Evolutionary conservation across 179 eudicot genomes (phyloP).

Genomic region (Carnegiea gigantea): DNA sequence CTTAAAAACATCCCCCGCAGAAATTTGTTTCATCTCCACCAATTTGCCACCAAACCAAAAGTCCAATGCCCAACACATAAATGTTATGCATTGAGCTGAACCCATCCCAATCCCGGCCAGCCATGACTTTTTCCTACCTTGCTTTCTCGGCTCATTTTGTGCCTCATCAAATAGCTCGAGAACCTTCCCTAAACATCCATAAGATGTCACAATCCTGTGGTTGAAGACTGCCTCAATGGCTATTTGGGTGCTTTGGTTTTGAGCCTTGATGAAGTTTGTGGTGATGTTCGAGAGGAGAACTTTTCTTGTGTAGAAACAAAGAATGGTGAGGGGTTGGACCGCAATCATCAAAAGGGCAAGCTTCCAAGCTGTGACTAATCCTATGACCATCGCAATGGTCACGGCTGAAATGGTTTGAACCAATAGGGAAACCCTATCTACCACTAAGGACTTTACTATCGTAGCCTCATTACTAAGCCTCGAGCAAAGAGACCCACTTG

Average conservation of each 20-base stretch:
- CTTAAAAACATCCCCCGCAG: conserved; percentile 51
- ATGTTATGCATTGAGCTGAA: conserved; percentile 45
- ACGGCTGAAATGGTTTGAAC: conserved; percentile 41
- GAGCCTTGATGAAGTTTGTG: conserved; percentile 36
- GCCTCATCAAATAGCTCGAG: conserved; percentile 40
- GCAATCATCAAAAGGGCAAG: conserved; percentile 48
- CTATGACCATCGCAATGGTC: conserved; percentile 41
- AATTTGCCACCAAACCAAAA: conserved; percentile 48
- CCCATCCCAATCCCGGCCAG: conserved; percentile 43
- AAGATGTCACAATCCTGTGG: conserved; percentile 45
- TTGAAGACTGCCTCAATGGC: conserved; percentile 50
- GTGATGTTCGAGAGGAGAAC: conserved; percentile 38
- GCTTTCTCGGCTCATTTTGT: conserved; percentile 39
- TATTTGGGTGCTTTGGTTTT: conserved; percentile 41
- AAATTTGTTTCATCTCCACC: conserved; percentile 37
- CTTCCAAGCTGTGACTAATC: conserved; percentile 42
- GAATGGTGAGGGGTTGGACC: conserved; percentile 46
- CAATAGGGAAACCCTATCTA: conserved; percentile 39
- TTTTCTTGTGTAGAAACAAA: conserved; percentile 47
- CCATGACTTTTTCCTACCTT: conserved; percentile 43
- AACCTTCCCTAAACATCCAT: conserved; percentile 36
- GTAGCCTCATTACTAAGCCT: conserved; percentile 42
- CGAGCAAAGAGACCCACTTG: conserved; percentile 40
- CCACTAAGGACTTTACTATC: conserved; percentile 42
- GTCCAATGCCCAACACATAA: conserved; percentile 56